Base-by-base conservation (phyloP, 2,329 filamentous ascomycete genomes). In the Aspergillus sclerotialis region DNA sequence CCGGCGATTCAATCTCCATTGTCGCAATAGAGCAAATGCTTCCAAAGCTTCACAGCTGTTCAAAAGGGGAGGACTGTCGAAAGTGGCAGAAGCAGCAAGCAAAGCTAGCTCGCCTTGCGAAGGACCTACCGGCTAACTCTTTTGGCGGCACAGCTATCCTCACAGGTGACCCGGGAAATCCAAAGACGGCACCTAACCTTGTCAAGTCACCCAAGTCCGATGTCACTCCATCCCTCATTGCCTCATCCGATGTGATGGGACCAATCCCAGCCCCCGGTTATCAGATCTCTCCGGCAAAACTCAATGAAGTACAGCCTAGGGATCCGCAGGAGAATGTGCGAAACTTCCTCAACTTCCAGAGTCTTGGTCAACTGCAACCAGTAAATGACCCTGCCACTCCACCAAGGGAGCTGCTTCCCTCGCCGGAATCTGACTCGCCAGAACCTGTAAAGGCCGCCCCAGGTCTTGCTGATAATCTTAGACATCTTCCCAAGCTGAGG, bases 311-410 rank as follows among this genome's bases (percentile, higher is more conserved):
- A 30, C 76, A 83, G 54, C 68, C 70, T 18, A 74, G 82, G 36
- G 87, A 94, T 54, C 84, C 87, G 11, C 87, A 90, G 60, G 87
- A 94, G 63, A 93, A 90, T 48, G 86, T 95, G 35, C 80, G 84
- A 55, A 84, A 93, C 46, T 95, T 94, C 64, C 75, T 94, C 35
- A 76, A 75, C 55, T 88, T 93, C 59, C 89, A 94, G 58, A 81
- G 83, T 60, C 21, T 58, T 25, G 19, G 7, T 23, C 19, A 23
- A 33, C 26, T 11, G 26, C 33, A 5, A 23, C 25, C n/a, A n/a
- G n/a, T n/a, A n/a, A n/a, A n/a, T n/a, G n/a, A n/a, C n/a, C n/a
- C n/a, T n/a, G n/a, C n/a, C n/a, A n/a, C n/a, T n/a, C n/a, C n/a
- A n/a, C n/a, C n/a, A n/a, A n/a, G n/a, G n/a, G n/a, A n/a, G n/a